Evolutionary conservation across 768 basidiomycete species (phyloP), one percentile per base, ranked within the genome.

Genomic region (Rhodotorula babjevae): DNA sequence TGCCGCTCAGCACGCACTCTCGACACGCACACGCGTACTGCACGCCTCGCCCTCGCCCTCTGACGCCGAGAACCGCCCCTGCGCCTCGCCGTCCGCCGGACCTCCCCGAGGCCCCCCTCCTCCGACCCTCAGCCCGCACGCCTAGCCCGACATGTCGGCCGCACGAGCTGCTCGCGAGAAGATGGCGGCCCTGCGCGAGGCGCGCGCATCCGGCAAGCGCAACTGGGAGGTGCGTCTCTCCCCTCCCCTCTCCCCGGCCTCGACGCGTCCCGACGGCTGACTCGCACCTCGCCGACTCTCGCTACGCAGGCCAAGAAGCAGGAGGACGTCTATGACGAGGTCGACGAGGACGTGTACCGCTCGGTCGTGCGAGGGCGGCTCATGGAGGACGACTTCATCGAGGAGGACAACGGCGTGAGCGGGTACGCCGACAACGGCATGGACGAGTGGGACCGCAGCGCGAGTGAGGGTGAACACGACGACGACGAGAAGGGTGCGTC

Each of bases 401-500:
- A 90, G 50, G 96, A 98, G 78, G 96, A 98, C 82, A 93, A 93
- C 40, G 86, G 89, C 0, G 72, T 68, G 86, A 69, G 84, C 23
- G 96, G 92, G 11, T 98, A 99, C 78, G 88, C 89, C 80, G 96
- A 99, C 83, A 92, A 96, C 79, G 96, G 96, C 10, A 89, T 93
- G 88, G 96, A 98, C 69, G 93, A 95, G 78, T 97, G 92, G 89
- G 72, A 72, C 58, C 58, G 68, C 44, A 67, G 58, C 19, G 67
- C 33, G 19, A 67, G 66, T 44, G 58, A 80, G 53, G 78, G 80
- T 42, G 81, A 81, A 47, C 80, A 80, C 62, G 78, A 65, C 50
- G 60, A 71, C 19, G 57, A 70, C 47, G 71, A 67, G 61, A 60
- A 64, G 42, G 62, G 49, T 33, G 25, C 29, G 57, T 36, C 36